Percentiles rank a stretch among this genome's conserved stretches.
Evolutionary conservation across 495 filamentous ascomycete species (phyloP).

Genomic region (Xylaria longipes): DNA sequence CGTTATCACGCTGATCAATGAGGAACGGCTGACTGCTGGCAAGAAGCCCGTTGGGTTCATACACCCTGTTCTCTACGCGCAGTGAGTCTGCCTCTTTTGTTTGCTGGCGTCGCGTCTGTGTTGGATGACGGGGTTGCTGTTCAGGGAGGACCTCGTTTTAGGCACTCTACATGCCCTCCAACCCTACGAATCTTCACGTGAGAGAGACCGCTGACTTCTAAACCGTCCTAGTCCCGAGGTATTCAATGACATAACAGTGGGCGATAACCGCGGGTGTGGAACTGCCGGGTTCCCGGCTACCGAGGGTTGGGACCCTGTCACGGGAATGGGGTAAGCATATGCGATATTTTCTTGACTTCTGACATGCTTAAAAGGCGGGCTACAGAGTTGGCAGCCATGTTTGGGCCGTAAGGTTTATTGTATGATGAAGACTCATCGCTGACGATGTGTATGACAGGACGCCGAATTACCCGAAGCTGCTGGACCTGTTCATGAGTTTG

Average conservation of each 20-base stretch:
- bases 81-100: neutral
- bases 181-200: neutral
- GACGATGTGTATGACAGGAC: conserved; percentile 31
- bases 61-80: conserved; percentile 57
- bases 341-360: neutral
- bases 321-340: conserved; percentile 58
- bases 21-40: conserved; percentile 60
- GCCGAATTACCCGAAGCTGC: conserved; percentile 43
- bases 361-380: too few species aligned
- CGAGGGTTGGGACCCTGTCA: conserved; percentile 67
- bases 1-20: conserved; percentile 68
- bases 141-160: too few species aligned
- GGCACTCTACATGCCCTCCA: too few species aligned
- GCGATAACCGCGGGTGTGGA: conserved; percentile 64
- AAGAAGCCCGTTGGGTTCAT: conserved; percentile 68
- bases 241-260: conserved; percentile 66
- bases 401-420: neutral
- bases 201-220: neutral
- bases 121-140: too few species aligned
- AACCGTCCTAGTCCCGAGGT: conserved; percentile 48
- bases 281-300: conserved; percentile 60
- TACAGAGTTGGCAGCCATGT: neutral
- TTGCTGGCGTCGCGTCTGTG: too few species aligned
- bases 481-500: conserved; percentile 45
- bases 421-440: conserved; percentile 19